phyloP scores from a whole-genome alignment of 345 rosid genomes.

The Brassica cretica region DNA sequence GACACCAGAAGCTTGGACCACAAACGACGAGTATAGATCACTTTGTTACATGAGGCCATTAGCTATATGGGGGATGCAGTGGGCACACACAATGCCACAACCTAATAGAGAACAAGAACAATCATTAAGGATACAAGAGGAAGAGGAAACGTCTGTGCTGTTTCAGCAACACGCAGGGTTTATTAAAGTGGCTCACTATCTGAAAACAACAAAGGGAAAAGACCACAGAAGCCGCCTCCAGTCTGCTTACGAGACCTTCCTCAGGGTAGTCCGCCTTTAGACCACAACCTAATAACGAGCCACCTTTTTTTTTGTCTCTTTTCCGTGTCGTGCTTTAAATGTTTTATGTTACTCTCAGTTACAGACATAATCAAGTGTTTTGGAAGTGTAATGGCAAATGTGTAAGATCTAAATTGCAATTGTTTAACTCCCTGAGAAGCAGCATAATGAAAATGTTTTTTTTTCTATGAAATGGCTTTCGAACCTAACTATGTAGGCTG shows the following conservation, averaged over 20 bases:
- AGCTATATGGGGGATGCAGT: conserved; percentile 84
- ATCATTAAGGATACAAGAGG: conserved; percentile 24
- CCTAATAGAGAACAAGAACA: conserved; percentile 33
- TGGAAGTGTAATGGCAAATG: conserved; percentile 1
- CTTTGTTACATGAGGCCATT: conserved; percentile 79
- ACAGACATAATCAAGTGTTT: conserved; percentile 8
- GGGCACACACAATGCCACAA: conserved; percentile 63
- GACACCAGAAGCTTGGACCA: conserved; percentile 75
- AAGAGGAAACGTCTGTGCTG: conserved; percentile 37
- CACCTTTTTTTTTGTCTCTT: neutral
- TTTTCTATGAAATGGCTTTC: neutral
- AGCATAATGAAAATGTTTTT: neutral
- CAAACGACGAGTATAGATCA: conserved; percentile 51
- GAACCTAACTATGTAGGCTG: neutral
- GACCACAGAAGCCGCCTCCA: conserved; percentile 48
- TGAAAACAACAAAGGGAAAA: conserved; percentile 50
- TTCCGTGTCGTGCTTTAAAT: neutral
- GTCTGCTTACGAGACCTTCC: conserved; percentile 47
- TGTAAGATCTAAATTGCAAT: neutral
- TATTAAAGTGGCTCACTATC: conserved; percentile 58
- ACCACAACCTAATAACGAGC: neutral
- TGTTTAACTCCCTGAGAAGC: neutral
- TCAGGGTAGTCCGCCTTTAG: conserved; percentile 39
- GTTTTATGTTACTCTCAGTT: neutral
- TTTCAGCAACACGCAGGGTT: conserved; percentile 57